phyloP scores from a whole-genome alignment of 225 moss, liverwort and hornwort species.

The Ulota crispa region DNA sequence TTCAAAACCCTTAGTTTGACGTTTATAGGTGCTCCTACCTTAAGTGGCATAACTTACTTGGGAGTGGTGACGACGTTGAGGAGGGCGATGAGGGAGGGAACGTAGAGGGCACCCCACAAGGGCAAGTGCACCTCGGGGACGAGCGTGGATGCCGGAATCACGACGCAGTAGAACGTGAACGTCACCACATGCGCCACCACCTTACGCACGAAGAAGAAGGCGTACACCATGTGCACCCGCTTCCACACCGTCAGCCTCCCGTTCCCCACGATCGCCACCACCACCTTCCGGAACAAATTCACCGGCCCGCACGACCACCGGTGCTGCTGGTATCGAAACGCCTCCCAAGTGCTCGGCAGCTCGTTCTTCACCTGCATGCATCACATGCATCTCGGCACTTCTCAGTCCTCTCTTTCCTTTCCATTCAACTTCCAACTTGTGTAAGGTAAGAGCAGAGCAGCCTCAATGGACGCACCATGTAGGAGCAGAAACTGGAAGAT shows the following conservation, averaged over 20 bases:
- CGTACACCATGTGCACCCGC: slow-evolving; percentile 75
- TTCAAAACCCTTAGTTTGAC: no score
- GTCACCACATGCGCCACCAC: slow-evolving; percentile 72
- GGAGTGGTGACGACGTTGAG: slow-evolving; percentile 76
- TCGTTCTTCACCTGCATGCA: slow-evolving; percentile 49
- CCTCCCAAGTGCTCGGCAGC: slow-evolving; percentile 77
- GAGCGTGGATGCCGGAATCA: slow-evolving; percentile 72
- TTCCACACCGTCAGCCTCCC: slow-evolving; percentile 64
- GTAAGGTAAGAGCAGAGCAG: no score
- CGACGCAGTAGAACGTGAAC: slow-evolving; percentile 74
- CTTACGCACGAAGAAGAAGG: slow-evolving; percentile 85
- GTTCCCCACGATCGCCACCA: slow-evolving; percentile 54
- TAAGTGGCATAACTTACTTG: no score
- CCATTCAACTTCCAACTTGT: no score
- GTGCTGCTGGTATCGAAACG: slow-evolving; percentile 85
- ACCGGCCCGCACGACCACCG: slow-evolving; percentile 88
- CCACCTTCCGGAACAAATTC: slow-evolving; percentile 67
- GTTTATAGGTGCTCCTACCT: no score
- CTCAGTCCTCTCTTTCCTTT: no score
- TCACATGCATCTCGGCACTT: no score
- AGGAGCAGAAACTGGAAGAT: no score
- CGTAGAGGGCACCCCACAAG: slow-evolving; percentile 77
- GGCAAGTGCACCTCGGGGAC: slow-evolving; percentile 79
- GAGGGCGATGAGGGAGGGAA: slow-evolving; percentile 69
- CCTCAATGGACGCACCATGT: no score